A percentile compares a stretch with the other conserved stretches of the same genome.
Evolutionary conservation across 140 eudicot species (phyloP).

Genomic region (Cichorium intybus): DNA sequence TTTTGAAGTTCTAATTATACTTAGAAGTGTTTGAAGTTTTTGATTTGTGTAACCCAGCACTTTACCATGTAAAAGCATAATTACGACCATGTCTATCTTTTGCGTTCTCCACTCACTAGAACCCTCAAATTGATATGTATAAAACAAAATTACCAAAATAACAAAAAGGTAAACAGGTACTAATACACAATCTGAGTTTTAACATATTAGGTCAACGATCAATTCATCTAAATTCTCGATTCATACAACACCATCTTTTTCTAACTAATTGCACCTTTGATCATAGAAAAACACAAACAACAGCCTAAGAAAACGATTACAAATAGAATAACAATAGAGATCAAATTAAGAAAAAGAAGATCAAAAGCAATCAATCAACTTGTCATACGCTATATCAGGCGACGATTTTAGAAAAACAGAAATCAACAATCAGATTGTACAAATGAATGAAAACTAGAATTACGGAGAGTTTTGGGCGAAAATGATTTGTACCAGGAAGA

Average conservation of each 20-base stretch:
- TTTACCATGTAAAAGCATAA: too few species aligned
- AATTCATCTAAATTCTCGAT: not conserved
- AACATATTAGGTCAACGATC: not conserved
- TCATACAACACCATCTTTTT: not conserved
- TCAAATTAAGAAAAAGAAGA: not conserved
- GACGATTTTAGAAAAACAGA: not conserved
- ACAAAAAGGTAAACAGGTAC: not conserved
- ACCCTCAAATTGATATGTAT: not conserved
- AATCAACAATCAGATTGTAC: not conserved
- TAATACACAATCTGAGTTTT: not conserved
- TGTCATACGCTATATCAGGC: not conserved
- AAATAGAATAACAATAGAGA: not conserved
- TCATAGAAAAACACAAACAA: not conserved
- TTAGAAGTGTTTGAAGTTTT: not conserved
- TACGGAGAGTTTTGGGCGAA: not conserved
- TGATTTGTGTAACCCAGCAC: too few species aligned
- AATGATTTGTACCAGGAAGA: constrained; percentile 47
- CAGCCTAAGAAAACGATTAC: not conserved
- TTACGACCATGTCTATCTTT: not conserved
- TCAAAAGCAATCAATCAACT: not conserved
- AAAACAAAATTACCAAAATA: not conserved
- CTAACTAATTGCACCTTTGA: not conserved
- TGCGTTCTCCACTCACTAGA: not conserved
- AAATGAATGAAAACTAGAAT: not conserved
- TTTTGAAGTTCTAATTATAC: not conserved